Conservation (phyloP, 2,329 filamentous ascomycete species). For the Gremmenia infestans region DNA sequence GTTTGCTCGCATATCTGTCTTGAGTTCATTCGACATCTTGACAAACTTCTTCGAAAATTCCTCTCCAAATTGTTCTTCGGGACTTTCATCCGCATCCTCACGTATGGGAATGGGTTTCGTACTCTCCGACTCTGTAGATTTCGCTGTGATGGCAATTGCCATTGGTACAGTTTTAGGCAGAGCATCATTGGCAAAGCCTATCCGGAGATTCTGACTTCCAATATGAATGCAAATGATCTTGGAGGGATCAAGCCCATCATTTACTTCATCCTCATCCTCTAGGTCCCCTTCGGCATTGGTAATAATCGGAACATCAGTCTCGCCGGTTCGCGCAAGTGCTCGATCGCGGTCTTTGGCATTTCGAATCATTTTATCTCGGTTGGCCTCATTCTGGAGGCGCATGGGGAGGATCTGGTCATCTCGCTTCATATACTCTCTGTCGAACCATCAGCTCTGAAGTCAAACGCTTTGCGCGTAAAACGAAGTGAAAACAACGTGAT, state of each 20-base stretch:
- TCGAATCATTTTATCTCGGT: slow-evolving; percentile 76
- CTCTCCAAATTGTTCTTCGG: slow-evolving; percentile 82
- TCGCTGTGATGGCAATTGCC: slow-evolving; percentile 77
- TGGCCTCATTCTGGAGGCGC: slow-evolving; percentile 82
- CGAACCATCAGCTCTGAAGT: neutral
- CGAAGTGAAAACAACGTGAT: slow-evolving; percentile 6
- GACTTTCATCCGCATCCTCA: slow-evolving; percentile 50
- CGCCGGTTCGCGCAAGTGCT: slow-evolving; percentile 69
- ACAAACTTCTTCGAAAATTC: slow-evolving; percentile 73
- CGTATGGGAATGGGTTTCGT: slow-evolving; percentile 70
- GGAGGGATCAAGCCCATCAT: slow-evolving; percentile 67
- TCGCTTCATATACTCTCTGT: slow-evolving; percentile 92
- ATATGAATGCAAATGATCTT: slow-evolving; percentile 94
- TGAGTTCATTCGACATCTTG: slow-evolving; percentile 80
- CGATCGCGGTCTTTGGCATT: slow-evolving; percentile 84
- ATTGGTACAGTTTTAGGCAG: slow-evolving; percentile 92
- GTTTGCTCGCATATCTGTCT: slow-evolving; percentile 84
- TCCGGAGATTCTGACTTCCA: slow-evolving; percentile 90
- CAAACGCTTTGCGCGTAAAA: neutral
- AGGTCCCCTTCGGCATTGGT: slow-evolving; percentile 48
- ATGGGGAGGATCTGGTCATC: slow-evolving; percentile 93
- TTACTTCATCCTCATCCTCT: slow-evolving; percentile 47
- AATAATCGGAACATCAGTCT: slow-evolving; percentile 58
- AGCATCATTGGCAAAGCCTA: slow-evolving; percentile 93
- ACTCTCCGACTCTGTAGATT: slow-evolving; percentile 78